Evolutionary conservation across 139 green algal species (phyloP).

Genomic region (Asterochloris sp.): DNA sequence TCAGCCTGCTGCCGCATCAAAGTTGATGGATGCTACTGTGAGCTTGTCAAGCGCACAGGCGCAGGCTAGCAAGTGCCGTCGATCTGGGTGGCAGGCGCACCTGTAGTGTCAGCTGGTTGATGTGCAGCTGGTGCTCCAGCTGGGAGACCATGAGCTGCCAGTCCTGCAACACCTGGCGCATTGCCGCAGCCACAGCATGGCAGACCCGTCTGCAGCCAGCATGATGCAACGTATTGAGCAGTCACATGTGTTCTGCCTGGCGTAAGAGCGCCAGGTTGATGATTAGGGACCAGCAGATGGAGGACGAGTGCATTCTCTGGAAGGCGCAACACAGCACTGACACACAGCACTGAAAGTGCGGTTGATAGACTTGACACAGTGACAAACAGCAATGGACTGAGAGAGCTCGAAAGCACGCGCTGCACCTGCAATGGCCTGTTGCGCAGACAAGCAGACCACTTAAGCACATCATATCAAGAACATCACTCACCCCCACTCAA

Average conservation of each 20-base stretch:
- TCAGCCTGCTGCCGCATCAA: neutral
- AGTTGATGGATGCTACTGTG: neutral
- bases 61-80: no score
- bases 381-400: neutral
- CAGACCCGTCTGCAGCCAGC: constrained; percentile 37
- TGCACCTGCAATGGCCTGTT: no score
- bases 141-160: constrained; percentile 84
- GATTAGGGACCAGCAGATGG: neutral
- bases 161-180: constrained; percentile 57
- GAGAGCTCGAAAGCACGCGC: no score
- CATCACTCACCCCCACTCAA: constrained; percentile 28
- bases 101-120: constrained; percentile 62
- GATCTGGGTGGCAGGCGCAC: neutral
- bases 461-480: no score
- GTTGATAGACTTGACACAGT: neutral
- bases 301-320: neutral
- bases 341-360: no score
- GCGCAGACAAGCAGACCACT: no score
- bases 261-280: neutral
- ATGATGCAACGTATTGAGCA: neutral
- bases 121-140: constrained; percentile 76
- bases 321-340: no score
- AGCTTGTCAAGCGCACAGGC: neutral
- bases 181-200: constrained; percentile 73
- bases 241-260: neutral